phyloP scores from a whole-genome alignment of 352 stramenopile species.

The Peronospora destructor region DNA sequence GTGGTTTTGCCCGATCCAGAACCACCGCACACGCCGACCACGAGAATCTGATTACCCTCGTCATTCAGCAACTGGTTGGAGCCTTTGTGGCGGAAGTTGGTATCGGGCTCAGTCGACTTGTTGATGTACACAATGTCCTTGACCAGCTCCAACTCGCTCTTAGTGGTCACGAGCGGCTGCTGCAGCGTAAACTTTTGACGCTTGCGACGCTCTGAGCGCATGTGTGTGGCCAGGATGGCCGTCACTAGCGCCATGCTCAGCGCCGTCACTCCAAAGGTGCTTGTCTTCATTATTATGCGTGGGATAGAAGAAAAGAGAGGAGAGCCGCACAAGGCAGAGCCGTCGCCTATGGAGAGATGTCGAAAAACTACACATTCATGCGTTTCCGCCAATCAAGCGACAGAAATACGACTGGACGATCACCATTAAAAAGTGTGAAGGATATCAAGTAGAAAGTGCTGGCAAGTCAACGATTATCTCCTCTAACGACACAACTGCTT shows the following conservation, averaged over 20 bases:
- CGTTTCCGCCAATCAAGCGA: constrained; percentile 11
- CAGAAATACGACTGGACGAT: constrained; percentile 7
- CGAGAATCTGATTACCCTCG: constrained; percentile 65
- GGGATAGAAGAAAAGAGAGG: constrained; percentile 4
- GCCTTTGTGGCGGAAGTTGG: constrained; percentile 40
- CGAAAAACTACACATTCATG: constrained; percentile 2
- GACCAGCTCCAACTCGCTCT: constrained; percentile 69
- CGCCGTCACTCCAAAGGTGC: constrained; percentile 38
- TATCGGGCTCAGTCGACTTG: constrained; percentile 41
- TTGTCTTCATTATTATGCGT: constrained; percentile 37
- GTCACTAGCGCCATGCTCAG: constrained; percentile 43
- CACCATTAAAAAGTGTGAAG: not conserved
- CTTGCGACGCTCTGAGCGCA: constrained; percentile 38
- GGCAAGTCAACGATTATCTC: not conserved
- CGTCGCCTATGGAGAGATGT: constrained; percentile 1
- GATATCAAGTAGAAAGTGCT: not conserved
- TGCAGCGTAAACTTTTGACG: constrained; percentile 37
- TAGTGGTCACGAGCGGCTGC: constrained; percentile 38
- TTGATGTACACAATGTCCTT: constrained; percentile 85
- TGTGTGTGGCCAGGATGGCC: constrained; percentile 39
- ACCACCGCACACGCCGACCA: constrained; percentile 90
- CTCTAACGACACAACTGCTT: not conserved
- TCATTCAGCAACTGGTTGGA: constrained; percentile 35
- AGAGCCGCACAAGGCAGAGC: not conserved
- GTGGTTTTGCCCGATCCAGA: constrained; percentile 90